phyloP scores from a whole-genome alignment of 1,284 basidiomycete genomes.

The Xanthoconium separans region DNA sequence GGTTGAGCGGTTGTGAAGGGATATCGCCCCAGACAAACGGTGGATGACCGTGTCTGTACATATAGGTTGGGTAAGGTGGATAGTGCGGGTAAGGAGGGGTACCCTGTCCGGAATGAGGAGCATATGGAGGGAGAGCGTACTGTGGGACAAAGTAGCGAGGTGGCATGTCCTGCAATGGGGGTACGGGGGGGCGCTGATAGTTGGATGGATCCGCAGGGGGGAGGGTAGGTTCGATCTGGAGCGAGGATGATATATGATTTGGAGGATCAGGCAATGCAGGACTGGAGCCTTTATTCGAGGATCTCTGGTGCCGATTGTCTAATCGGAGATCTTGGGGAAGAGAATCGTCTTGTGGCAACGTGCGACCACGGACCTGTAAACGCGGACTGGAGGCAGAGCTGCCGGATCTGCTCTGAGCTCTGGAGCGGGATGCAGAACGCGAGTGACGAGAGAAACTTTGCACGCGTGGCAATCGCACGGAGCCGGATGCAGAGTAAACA shows the following conservation, averaged over 20 bases:
- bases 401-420: slow-evolving; percentile 40
- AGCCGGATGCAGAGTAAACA: slow-evolving; percentile 24
- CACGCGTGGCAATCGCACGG: slow-evolving; percentile 32
- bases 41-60: slow-evolving; percentile 25
- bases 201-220: slow-evolving; percentile 16
- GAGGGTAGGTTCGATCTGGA: slow-evolving; percentile 16
- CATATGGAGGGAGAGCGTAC: slow-evolving; percentile 28
- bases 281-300: slow-evolving; percentile 18
- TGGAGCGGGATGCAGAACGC: slow-evolving; percentile 38
- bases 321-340: slow-evolving; percentile 25
- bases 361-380: slow-evolving; percentile 34
- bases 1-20: slow-evolving; percentile 12
- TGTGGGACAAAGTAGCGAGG: slow-evolving; percentile 19
- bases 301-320: slow-evolving; percentile 17
- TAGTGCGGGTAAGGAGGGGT: slow-evolving; percentile 35
- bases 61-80: slow-evolving; percentile 33
- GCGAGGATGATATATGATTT: slow-evolving; percentile 11
- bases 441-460: slow-evolving; percentile 36
- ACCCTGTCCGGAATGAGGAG: slow-evolving; percentile 26
- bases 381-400: slow-evolving; percentile 46
- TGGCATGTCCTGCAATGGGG: slow-evolving; percentile 26
- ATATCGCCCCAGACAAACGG: slow-evolving; percentile 25
- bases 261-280: slow-evolving; percentile 20
- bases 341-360: slow-evolving; percentile 27
- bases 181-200: slow-evolving; percentile 15